These are phyloP conservation scores for Pseudopithomyces maydicus DNA, from an alignment of 2,329 filamentous ascomycete genomes.

Conservation along the genomic window DNA sequence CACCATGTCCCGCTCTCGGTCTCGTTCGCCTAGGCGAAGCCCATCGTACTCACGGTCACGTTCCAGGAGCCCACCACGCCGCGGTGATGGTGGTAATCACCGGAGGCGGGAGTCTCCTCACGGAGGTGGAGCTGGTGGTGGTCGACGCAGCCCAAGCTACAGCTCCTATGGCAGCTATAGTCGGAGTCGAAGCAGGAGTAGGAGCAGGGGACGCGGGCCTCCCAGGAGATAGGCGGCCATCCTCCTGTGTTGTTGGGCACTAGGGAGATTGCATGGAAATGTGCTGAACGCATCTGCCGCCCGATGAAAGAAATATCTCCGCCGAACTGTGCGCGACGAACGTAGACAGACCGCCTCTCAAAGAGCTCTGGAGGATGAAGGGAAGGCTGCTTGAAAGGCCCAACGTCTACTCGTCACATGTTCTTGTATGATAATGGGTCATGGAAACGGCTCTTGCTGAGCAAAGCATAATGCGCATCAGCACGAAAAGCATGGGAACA, in stretches of 20 bases:
- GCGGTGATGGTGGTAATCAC: conserved; percentile 29
- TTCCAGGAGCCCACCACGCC: conserved; percentile 38
- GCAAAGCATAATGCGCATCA: background rate
- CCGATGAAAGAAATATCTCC: no score
- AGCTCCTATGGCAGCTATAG: conserved; percentile 64
- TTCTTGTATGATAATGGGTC: background rate
- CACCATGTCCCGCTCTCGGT: conserved; percentile 44
- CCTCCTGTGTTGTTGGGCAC: no score
- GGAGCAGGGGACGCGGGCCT: conserved; percentile 41
- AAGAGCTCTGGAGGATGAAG: no score
- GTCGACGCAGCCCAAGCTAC: conserved; percentile 66
- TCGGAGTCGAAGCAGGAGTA: conserved; percentile 51
- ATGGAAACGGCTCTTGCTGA: background rate
- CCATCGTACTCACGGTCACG: conserved; percentile 47
- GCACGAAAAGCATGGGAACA: background rate
- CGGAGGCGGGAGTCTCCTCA: conserved; percentile 49
- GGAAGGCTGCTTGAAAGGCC: no score
- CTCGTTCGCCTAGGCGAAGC: conserved; percentile 49
- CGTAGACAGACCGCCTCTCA: no score
- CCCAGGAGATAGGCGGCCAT: conserved; percentile 19
- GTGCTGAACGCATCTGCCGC: no score
- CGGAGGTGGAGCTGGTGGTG: conserved; percentile 46
- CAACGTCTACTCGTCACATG: no score
- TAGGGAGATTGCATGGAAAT: no score
- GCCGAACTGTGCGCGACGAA: no score